These are phyloP conservation scores for Backusella liffmaniae DNA, from an alignment of 192 early-diverging fungal species.

Conservation along the genomic window DNA sequence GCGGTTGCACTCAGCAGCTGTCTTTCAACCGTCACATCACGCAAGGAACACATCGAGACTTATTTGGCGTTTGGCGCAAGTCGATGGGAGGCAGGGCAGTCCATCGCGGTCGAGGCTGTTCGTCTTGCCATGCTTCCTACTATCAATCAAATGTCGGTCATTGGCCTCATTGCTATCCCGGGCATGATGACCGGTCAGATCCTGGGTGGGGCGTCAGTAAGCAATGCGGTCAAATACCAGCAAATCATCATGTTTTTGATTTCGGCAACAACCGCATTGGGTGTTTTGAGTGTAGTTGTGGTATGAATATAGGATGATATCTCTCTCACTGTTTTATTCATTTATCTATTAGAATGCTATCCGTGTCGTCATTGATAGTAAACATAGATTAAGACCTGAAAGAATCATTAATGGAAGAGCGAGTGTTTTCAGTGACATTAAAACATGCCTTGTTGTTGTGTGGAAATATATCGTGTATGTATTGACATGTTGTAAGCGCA, in stretches of 20 bases:
- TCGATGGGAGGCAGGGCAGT: conserved; percentile 80
- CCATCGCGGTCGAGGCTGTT: conserved; percentile 69
- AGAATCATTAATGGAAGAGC: conserved; percentile 15
- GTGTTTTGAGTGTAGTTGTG: conserved; percentile 47
- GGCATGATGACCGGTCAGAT: conserved; percentile 90
- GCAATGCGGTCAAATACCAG: conserved; percentile 76
- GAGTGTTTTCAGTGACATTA: conserved; percentile 18
- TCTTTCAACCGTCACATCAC: conserved; percentile 50
- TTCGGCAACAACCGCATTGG: conserved; percentile 65
- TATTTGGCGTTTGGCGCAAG: conserved; percentile 75
- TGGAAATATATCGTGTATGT: neutral
- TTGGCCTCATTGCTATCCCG: conserved; percentile 83
- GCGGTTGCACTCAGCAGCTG: conserved; percentile 64
- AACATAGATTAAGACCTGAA: conserved; percentile 25
- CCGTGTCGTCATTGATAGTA: conserved; percentile 14
- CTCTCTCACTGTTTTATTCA: neutral
- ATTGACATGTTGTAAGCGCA: neutral
- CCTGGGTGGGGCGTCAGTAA: conserved; percentile 78
- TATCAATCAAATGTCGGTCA: conserved; percentile 82
- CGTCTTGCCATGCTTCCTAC: conserved; percentile 74
- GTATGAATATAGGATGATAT: conserved; percentile 28
- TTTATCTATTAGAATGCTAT: conserved; percentile 7
- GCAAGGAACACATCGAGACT: conserved; percentile 31
- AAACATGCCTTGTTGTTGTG: neutral
- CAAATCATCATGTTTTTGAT: conserved; percentile 90